Base-by-base conservation (phyloP, 2,329 filamentous ascomycete genomes). In the Podosphaera aphanis region DNA sequence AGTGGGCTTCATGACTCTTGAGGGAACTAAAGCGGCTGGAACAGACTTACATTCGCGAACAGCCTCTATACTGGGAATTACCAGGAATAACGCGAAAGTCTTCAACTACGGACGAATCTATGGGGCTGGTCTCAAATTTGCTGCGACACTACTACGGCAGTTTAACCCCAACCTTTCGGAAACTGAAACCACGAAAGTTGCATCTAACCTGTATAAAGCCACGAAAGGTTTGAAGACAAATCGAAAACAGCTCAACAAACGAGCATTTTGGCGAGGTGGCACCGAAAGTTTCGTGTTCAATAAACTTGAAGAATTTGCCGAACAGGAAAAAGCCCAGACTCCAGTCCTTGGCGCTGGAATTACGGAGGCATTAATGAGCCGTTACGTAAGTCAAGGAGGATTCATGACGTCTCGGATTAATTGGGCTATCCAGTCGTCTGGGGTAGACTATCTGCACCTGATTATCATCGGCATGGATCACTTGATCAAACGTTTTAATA, bases 91-190 rank as follows among this genome's bases (percentile, higher is more conserved):
- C 56, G 90, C 90, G 48, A 98, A 98, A 59, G 76, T 98, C 0
- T 98, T 98, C 68, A 98, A 98, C 60, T 98, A 98, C 55, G 92
- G 92, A 6, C 83, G 92, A 36, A 98, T 98, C 43, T 98, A 98
- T 57, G 92, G 90, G n/a, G 92, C 90, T 3, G 92, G 90, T 0
- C 66, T 95, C 44, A 93, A 85, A 54, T 98, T 98, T 58, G 90
- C 90, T 0, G 77, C 81, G 2, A 92, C 83, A 8, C 67, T 98
- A 2, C 71, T 98, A 1, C 75, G 86, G 6, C 90, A 95, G 57
- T 98, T 98, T 65, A 94, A 95, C 55, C 85, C 88, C 1, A 69
- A 64, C 18, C 65, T 98, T 29, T 79, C 79, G 0, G 90, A 95
- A 55, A 66, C 71, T 25, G 70, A 94, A 61, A 93, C 90, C 0